Base-by-base conservation (phyloP, 2,329 filamentous ascomycete species). In the Cercospora sp. region DNA sequence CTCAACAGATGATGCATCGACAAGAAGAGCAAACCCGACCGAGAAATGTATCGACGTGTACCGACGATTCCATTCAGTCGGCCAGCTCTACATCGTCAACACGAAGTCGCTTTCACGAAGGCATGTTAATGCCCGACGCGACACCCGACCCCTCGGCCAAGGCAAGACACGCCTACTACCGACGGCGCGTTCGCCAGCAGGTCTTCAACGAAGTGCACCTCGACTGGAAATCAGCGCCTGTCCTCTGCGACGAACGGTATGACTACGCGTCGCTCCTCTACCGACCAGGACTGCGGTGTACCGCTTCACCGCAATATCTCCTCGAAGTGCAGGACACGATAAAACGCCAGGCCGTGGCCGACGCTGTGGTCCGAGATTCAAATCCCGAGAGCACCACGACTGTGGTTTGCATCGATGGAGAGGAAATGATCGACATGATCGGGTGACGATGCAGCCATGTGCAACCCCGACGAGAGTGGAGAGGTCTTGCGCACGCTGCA, bases 391-490 rank as follows among this genome's bases (percentile, higher is more conserved):
- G 42, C 33, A 40, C n/a, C 6, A 31, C n/a, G 5, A 40, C 55
- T 58, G 36, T 48, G 23, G 36, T 71, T 45, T 30, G 66, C 26
- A 63, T 72, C 55, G 69, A 71, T 26, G 71, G 66, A 33, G 71
- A 73, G 60, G 68, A 73, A 60, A 55, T 73, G 26, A 57, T 72
- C 62, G 72, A 73, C 61, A 73, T 73, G 72, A 72, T 73, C 58
- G 72, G 71, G n/a, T 73, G 68, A 73, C 40, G 20, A 36, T 18
- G 26, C 63, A 30, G 45, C 36, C 53, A 64, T 28, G 53, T 59
- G 62, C 36, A 33, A 64, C 61, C 30, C 48, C 28, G 26, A 26
- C 13, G 36, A 31, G 23, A 31, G 45, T 18, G 28, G 61, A 30
- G 26, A 59, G 51, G 53, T 64, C 51, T 31, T 59, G 16, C 40